Conservation (phyloP, 768 basidiomycete species). For the Inosperma sp. region DNA sequence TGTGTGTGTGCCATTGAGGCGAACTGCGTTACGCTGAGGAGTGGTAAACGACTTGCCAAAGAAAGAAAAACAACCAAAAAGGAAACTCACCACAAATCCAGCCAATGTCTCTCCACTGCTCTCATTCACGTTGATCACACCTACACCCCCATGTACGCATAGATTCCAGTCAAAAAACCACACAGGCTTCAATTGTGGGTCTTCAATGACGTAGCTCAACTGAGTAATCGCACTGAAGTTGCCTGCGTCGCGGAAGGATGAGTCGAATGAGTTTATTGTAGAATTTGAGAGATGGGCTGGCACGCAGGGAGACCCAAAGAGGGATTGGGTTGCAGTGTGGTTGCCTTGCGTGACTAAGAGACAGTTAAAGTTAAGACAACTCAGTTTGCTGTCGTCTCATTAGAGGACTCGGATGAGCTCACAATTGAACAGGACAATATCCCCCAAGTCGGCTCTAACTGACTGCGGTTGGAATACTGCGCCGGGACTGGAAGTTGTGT, state of each 20-base stretch:
- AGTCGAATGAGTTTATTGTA: constrained; percentile 57
- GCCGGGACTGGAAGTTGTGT: constrained; percentile 39
- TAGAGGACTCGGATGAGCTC: constrained; percentile 12
- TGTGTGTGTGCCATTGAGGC: constrained; percentile 48
- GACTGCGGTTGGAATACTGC: constrained; percentile 44
- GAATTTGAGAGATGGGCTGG: constrained; percentile 43
- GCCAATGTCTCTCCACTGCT: constrained; percentile 39
- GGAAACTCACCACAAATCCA: constrained; percentile 41
- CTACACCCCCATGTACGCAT: constrained; percentile 56
- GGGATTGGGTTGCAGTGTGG: constrained; percentile 54
- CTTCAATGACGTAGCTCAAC: constrained; percentile 40
- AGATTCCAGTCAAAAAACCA: constrained; percentile 60
- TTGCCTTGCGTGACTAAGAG: constrained; percentile 45
- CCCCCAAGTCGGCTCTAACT: constrained; percentile 43
- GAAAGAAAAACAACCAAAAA: constrained; percentile 2
- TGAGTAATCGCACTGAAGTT: constrained; percentile 45
- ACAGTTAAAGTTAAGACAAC: background rate
- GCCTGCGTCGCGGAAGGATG: constrained; percentile 44
- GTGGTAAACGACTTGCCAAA: background rate
- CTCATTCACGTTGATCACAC: constrained; percentile 53
- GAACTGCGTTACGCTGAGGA: constrained; percentile 51
- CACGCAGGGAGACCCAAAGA: constrained; percentile 51
- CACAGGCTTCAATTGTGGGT: constrained; percentile 43
- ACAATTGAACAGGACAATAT: constrained; percentile 57
- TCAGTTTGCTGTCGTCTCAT: background rate